These are phyloP conservation scores for Scleroderma citrinum DNA, from an alignment of 768 basidiomycete genomes.

Conservation along the genomic window DNA sequence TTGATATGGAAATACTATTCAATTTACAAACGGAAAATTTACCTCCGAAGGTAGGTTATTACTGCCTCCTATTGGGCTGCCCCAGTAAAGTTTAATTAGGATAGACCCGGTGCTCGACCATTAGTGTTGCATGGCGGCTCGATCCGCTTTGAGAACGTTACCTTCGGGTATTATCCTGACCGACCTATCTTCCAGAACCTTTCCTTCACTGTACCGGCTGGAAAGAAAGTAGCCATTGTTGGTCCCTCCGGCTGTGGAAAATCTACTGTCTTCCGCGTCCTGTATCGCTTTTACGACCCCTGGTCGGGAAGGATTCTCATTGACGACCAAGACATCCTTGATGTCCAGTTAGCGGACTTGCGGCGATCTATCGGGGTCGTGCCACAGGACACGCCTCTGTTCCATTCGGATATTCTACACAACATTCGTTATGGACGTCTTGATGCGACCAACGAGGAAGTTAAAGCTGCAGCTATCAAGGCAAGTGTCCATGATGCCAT, in stretches of 20 bases:
- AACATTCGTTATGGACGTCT: conserved; percentile 92
- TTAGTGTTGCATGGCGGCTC: conserved; percentile 73
- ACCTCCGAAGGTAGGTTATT: conserved; percentile 49
- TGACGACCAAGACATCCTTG: conserved; percentile 82
- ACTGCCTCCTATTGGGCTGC: neutral
- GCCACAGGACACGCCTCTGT: conserved; percentile 96
- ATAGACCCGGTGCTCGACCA: conserved; percentile 60
- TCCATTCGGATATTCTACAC: conserved; percentile 93
- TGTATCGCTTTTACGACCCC: conserved; percentile 94
- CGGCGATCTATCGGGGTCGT: conserved; percentile 84
- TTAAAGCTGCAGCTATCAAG: conserved; percentile 72
- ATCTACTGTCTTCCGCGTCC: conserved; percentile 89
- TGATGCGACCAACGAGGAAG: conserved; percentile 85
- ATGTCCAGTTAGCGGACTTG: conserved; percentile 65
- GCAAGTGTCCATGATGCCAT: conserved; percentile 87
- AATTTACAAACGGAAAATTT: conserved; percentile 80
- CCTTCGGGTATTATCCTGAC: conserved; percentile 86
- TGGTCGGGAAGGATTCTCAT: conserved; percentile 72
- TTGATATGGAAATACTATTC: conserved; percentile 96
- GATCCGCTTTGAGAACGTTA: conserved; percentile 89
- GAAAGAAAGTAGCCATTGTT: conserved; percentile 95
- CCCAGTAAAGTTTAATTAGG: conserved; percentile 37
- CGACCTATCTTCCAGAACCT: conserved; percentile 88
- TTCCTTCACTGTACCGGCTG: conserved; percentile 88
- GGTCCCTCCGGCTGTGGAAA: conserved; percentile 98